Conservation (phyloP, 352 stramenopile genomes). For the Phytophthora vignae region DNA sequence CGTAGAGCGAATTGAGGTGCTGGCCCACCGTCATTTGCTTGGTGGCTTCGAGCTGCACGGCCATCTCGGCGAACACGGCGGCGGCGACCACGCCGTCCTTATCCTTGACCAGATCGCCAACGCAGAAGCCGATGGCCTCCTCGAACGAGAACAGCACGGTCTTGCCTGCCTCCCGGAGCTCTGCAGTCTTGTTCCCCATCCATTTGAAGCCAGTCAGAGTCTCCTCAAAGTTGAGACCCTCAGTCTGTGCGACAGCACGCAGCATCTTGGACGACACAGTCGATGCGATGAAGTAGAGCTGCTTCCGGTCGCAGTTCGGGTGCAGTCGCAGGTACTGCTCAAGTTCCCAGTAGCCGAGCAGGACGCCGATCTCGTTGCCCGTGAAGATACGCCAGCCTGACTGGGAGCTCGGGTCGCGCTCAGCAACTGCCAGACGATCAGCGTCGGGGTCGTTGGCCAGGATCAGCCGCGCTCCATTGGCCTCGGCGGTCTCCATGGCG, state of each 20-base stretch:
- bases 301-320: constrained; percentile 58
- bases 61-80: constrained; percentile 93
- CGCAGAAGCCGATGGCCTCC: constrained; percentile 99
- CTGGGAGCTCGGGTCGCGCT: constrained; percentile 69
- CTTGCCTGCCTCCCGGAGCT: constrained; percentile 89
- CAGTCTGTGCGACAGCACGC: constrained; percentile 86
- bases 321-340: constrained; percentile 71
- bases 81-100: constrained; percentile 98
- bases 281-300: constrained; percentile 93
- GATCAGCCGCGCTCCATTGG: constrained; percentile 85
- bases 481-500: constrained; percentile 90
- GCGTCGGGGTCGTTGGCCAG: constrained; percentile 99
- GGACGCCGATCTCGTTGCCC: constrained; percentile 97
- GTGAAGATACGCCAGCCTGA: constrained; percentile 97
- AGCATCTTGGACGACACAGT: constrained; percentile 99
- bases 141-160: constrained; percentile 97
- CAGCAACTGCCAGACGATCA: constrained; percentile 96
- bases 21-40: constrained; percentile 69
- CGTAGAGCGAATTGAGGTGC: constrained; percentile 90
- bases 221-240: constrained; percentile 97
- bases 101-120: constrained; percentile 97
- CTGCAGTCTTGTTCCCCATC: constrained; percentile 94
- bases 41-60: constrained; percentile 62
- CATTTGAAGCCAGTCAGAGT: constrained; percentile 99
- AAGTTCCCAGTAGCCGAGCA: constrained; percentile 95